A percentile compares a stretch with the other conserved stretches of the same genome.
Conservation (phyloP, 345 rosid species). For the Rhizophora apiculata region DNA sequence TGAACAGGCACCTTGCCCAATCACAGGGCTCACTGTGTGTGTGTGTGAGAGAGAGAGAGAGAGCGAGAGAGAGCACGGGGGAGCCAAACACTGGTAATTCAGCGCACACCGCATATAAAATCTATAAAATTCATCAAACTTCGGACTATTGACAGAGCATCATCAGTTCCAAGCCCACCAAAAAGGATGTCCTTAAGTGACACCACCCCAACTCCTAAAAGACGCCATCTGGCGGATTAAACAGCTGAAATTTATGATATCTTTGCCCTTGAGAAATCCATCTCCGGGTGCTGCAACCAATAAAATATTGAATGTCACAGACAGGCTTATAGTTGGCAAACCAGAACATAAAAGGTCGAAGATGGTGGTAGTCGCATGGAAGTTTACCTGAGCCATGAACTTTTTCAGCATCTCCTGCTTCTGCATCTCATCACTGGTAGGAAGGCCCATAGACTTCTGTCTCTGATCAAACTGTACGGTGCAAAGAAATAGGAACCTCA, state of each 20-base stretch:
- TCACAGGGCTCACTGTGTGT: no score
- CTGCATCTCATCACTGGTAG: constrained; percentile 82
- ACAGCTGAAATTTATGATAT: constrained; percentile 28
- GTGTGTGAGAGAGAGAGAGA: no score
- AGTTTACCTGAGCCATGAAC: constrained; percentile 73
- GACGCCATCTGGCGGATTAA: neutral
- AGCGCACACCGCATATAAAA: no score
- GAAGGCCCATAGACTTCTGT: constrained; percentile 90
- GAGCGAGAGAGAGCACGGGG: no score
- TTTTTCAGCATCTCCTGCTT: constrained; percentile 80
- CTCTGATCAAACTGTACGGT: constrained; percentile 76
- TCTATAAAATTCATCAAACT: no score
- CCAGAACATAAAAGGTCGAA: no score
- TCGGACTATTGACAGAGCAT: constrained; percentile 1
- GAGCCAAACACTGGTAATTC: no score
- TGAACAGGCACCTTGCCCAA: no score
- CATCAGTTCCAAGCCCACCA: constrained; percentile 1
- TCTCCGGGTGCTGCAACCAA: constrained; percentile 82
- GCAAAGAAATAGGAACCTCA: neutral
- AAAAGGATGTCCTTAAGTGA: neutral
- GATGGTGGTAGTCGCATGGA: neutral
- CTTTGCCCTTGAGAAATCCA: constrained; percentile 94
- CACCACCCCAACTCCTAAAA: neutral
- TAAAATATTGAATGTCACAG: neutral
- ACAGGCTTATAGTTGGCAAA: no score